Evolutionary conservation across 108 stramenopile species (phyloP).

Genomic region (Stephanodiscus minutulus): DNA sequence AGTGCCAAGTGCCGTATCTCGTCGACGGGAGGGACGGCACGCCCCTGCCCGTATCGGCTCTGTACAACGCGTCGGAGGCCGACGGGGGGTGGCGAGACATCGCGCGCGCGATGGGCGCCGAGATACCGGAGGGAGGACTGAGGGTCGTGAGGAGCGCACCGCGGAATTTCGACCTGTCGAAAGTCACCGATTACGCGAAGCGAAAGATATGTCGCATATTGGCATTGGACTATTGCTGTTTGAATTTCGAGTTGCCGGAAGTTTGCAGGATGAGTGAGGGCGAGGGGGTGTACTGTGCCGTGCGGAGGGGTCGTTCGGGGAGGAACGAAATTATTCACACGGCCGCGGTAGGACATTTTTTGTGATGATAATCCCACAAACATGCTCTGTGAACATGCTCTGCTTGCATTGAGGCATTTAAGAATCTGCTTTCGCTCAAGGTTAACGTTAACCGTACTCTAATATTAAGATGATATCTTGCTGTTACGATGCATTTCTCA

Average conservation of each 20-base stretch:
- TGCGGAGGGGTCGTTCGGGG: background rate
- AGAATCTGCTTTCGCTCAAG: too few relatives aligned
- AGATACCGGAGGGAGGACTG: background rate
- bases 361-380: too few relatives aligned
- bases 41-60: background rate
- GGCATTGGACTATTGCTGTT: slow-evolving; percentile 2
- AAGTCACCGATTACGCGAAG: background rate
- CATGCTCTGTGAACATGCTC: too few relatives aligned
- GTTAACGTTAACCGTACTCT: too few relatives aligned
- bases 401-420: too few relatives aligned
- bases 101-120: background rate
- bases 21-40: background rate
- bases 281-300: background rate
- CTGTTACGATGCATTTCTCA: too few relatives aligned
- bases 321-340: too few relatives aligned
- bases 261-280: background rate
- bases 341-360: too few relatives aligned
- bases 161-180: background rate
- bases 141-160: background rate
- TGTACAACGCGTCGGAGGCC: slow-evolving; percentile 1
- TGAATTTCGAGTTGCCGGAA: slow-evolving; percentile 2
- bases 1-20: background rate
- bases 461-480: too few relatives aligned
- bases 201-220: background rate
- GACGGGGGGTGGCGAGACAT: background rate